These are phyloP conservation scores for Pestalotiopsis sp. DNA, from an alignment of 2,329 filamentous ascomycete species.

Conservation along the genomic window DNA sequence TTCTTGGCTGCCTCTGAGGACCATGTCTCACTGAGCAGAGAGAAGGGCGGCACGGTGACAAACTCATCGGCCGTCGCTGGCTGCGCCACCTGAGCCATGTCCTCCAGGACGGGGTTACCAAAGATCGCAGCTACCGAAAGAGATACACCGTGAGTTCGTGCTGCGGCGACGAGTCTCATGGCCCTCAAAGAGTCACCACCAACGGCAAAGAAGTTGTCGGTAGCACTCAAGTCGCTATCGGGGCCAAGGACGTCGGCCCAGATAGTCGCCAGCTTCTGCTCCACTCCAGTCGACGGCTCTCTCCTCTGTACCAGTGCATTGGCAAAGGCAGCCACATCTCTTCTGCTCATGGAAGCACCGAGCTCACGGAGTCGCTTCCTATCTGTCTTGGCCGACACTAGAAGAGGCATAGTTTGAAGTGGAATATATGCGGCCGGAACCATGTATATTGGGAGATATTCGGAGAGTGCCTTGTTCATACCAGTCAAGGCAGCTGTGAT, in stretches of 20 bases:
- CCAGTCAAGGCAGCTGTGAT: constrained; percentile 28
- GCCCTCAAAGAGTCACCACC: constrained; percentile 52
- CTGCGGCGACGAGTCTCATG: constrained; percentile 51
- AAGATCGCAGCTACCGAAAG: constrained; percentile 51
- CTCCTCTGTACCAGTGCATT: constrained; percentile 32
- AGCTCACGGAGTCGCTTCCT: constrained; percentile 50
- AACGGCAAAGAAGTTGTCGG: constrained; percentile 34
- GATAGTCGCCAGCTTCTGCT: constrained; percentile 38
- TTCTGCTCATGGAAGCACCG: constrained; percentile 42
- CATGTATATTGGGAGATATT: constrained; percentile 45
- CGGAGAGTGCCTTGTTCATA: constrained; percentile 32
- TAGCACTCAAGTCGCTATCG: constrained; percentile 31
- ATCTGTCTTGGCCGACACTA: constrained; percentile 53
- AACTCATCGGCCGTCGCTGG: constrained; percentile 24
- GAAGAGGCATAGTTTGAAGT: constrained; percentile 45
- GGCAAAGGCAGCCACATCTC: constrained; percentile 39
- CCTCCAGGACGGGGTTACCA: constrained; percentile 43
- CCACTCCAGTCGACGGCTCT: constrained; percentile 39
- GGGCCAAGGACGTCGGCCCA: constrained; percentile 42
- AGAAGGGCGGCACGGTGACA: constrained; percentile 38
- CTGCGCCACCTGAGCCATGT: constrained; percentile 43
- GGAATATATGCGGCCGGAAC: constrained; percentile 50
- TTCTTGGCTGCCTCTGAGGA: constrained; percentile 32
- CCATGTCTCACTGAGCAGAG: constrained; percentile 40
- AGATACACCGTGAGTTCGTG: constrained; percentile 38